These are phyloP conservation scores for Carex pumila DNA, from an alignment of 176 grass and related monocot genomes.

Conservation along the genomic window DNA sequence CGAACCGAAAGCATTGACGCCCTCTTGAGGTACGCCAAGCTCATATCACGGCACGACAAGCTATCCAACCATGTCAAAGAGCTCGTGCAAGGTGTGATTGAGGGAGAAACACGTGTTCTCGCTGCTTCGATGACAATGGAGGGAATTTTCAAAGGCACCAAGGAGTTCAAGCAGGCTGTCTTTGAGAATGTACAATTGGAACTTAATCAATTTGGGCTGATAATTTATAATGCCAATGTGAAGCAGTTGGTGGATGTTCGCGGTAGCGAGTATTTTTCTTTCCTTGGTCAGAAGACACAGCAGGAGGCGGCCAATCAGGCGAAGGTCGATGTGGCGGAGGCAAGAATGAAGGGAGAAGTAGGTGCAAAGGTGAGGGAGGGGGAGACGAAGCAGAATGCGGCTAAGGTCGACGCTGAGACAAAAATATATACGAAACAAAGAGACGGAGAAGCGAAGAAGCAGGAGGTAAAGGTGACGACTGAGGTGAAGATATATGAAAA, in stretches of 20 bases:
- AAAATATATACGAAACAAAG: constrained; percentile 35
- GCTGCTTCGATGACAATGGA: constrained; percentile 80
- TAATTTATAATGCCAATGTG: constrained; percentile 84
- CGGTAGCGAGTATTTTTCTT: constrained; percentile 77
- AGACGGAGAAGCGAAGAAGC: constrained; percentile 43
- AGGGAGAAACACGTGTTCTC: constrained; percentile 71
- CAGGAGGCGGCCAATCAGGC: constrained; percentile 65
- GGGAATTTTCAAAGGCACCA: constrained; percentile 72
- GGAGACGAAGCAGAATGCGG: constrained; percentile 36
- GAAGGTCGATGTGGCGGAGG: constrained; percentile 65
- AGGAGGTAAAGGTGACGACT: constrained; percentile 36
- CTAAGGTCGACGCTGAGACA: constrained; percentile 66
- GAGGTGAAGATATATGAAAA: constrained; percentile 63
- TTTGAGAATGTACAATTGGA: constrained; percentile 66
- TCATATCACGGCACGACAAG: constrained; percentile 69
- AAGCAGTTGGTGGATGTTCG: constrained; percentile 75
- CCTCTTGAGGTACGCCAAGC: constrained; percentile 67
- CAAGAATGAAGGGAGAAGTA: constrained; percentile 54
- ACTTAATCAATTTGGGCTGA: constrained; percentile 66
- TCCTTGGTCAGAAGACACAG: constrained; percentile 75
- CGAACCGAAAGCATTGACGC: constrained; percentile 27
- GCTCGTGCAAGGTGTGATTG: constrained; percentile 65
- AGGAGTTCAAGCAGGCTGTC: constrained; percentile 49
- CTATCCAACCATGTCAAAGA: constrained; percentile 61
- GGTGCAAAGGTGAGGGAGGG: constrained; percentile 48